Percentiles rank a stretch among this genome's conserved stretches.
Evolutionary conservation across 768 basidiomycete genomes (phyloP).

Genomic region (Podaxis carcinomalis): DNA sequence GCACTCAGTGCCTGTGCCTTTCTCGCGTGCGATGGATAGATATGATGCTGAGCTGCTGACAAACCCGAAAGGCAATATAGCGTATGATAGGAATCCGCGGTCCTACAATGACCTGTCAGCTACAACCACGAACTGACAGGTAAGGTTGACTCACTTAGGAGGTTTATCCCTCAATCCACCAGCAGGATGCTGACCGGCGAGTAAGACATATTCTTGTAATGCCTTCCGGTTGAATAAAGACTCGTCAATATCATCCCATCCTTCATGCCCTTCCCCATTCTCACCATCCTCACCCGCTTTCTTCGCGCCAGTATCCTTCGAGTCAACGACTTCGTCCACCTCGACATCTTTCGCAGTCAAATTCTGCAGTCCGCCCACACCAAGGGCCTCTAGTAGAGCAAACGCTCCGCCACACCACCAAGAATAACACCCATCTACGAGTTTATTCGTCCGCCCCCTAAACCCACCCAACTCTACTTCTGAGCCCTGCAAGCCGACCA

Average conservation of each 20-base stretch:
- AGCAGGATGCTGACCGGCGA: slow-evolving; percentile 78
- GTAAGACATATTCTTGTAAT: slow-evolving; percentile 83
- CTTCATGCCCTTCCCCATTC: not conserved
- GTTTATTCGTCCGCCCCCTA: slow-evolving; percentile 89
- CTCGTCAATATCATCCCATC: slow-evolving; percentile 70
- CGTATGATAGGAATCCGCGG: slow-evolving; percentile 94
- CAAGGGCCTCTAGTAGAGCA: slow-evolving; percentile 63
- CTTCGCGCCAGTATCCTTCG: slow-evolving; percentile 13
- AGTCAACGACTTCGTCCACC: slow-evolving; percentile 14
- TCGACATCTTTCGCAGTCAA: slow-evolving; percentile 24
- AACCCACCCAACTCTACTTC: slow-evolving; percentile 90
- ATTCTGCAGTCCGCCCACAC: slow-evolving; percentile 33
- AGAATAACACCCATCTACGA: slow-evolving; percentile 99
- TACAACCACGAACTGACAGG: not conserved
- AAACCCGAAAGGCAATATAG: slow-evolving; percentile 89
- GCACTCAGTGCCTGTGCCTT: slow-evolving; percentile 16
- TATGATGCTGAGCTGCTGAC: slow-evolving; percentile 81
- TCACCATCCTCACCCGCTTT: slow-evolving; percentile 7
- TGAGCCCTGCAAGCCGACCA: slow-evolving; percentile 78
- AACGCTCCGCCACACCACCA: slow-evolving; percentile 98
- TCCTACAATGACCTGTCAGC: slow-evolving; percentile 34
- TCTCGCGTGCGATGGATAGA: slow-evolving; percentile 40
- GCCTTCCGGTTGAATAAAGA: slow-evolving; percentile 52
- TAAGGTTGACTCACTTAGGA: slow-evolving; percentile 60
- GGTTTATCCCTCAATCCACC: slow-evolving; percentile 96